Percentiles rank a stretch among this genome's conserved stretches.
These are phyloP conservation scores for Cercospora canescens DNA, from an alignment of 2,329 filamentous ascomycete genomes.

Conservation along the genomic window DNA sequence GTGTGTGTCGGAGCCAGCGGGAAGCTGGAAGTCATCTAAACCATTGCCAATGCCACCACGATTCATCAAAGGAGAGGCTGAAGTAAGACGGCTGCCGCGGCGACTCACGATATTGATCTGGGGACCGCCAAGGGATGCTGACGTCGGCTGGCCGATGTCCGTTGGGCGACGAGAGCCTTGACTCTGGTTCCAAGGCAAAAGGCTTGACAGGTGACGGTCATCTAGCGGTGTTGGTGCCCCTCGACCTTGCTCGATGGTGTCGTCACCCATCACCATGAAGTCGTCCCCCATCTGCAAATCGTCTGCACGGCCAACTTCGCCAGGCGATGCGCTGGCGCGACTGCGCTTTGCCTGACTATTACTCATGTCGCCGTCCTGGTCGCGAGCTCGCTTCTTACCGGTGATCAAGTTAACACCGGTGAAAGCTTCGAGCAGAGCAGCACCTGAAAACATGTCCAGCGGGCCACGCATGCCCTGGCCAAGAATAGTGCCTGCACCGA, in stretches of 20 bases:
- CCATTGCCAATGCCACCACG: constrained; percentile 35
- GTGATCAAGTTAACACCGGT: constrained; percentile 37
- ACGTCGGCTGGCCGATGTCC: constrained; percentile 36
- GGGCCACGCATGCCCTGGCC: constrained; percentile 50
- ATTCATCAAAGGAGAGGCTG: constrained; percentile 62
- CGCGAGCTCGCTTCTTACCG: constrained; percentile 31
- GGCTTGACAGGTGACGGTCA: constrained; percentile 55
- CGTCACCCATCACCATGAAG: constrained; percentile 26
- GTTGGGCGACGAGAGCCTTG: constrained; percentile 43
- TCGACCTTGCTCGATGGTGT: constrained; percentile 68
- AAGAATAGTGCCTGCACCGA: constrained; percentile 51
- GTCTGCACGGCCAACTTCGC: constrained; percentile 36
- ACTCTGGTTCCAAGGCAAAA: constrained; percentile 67
- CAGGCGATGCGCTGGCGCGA: constrained; percentile 35
- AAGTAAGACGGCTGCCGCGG: constrained; percentile 55
- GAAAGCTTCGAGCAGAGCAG: constrained; percentile 52
- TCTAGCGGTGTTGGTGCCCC: constrained; percentile 67
- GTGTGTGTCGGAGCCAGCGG: constrained; percentile 7
- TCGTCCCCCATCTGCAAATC: constrained; percentile 17
- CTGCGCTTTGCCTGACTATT: constrained; percentile 26
- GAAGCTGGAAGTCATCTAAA: constrained; percentile 23
- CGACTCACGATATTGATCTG: constrained; percentile 37
- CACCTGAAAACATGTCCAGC: constrained; percentile 60
- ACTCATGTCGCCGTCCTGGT: constrained; percentile 30
- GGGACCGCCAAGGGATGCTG: constrained; percentile 33